Base-by-base conservation (phyloP, 768 basidiomycete species). In the Antrodiella citrinella region DNA sequence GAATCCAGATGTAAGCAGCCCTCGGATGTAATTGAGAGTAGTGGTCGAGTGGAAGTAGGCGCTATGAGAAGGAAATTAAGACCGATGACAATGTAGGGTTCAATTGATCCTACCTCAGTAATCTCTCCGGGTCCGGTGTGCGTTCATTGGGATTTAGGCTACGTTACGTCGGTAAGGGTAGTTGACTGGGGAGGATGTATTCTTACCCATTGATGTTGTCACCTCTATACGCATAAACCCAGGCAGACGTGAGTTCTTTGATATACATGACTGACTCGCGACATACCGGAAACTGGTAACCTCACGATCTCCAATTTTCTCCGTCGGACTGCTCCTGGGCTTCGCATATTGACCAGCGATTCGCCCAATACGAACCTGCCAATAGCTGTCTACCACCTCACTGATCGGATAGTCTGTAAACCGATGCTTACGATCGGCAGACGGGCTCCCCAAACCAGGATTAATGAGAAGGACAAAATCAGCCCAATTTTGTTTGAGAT, bases 291-390 rank as follows among this genome's bases (percentile, higher is more conserved):
- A 98, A 64, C 88, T 94, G 46, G 84, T 67, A 0, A 97, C 86
- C 57, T 91, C 80, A 25, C 71, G 76, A 44, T 82, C 84, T 13
- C 80, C 82, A 7, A 94, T 73, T 52, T 75, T 80, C 65, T 99
- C 95, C 11, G 77, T 89, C 10, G 72, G 69, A 60, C 86, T 93
- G 60, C 86, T 90, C 49, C 95, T 76, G 1, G 95, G 96, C 65
- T 95, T 96, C 13, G 94, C 93, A 57, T 95, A 96, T 64, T 96
- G 94, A 0, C 95, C 95, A 0, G 94, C 96, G 54, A 98, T 97
- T 10, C 96, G 80, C 4, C 90, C 90, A 47, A 92, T 81, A 26
- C 89, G 82, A 46, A 88, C 76, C 86, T 88, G 51, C 3, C 41
- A 1, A n/a, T n/a, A n/a, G n/a, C n/a, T n/a, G n/a, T n/a, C n/a